Base-by-base conservation (phyloP, 306 rosid genomes). In the Gynostemma pentaphyllum region DNA sequence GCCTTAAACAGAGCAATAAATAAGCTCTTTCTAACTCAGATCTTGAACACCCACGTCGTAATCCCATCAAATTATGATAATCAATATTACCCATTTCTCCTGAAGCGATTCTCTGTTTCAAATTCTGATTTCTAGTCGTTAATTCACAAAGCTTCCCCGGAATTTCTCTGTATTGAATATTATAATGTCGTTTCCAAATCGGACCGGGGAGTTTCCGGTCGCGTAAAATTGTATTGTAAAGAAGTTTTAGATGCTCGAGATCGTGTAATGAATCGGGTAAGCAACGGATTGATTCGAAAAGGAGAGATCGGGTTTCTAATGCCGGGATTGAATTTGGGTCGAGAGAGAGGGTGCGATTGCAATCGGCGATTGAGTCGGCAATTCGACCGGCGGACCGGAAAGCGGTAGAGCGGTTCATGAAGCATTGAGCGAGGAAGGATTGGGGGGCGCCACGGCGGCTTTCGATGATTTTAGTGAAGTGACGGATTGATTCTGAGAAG, bases 171-270 rank as follows among this genome's bases (percentile, higher is more conserved):
- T 94, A 94, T 9, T 82, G 72, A 8, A 88, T 81, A 7, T 84
- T 82, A 63, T n/a, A n/a, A n/a, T 81, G 99, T 11, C 90, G 85
- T 73, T 88, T 88, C 99, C 97, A 94, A 0, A 79, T 86, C 0
- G 97, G 99, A 42, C 99, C 97, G 0, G 95, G 89, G 47, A 94
- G 94, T 54, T 86, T 88, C 7, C 95, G 78, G 30, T 94, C 97
- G 4, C 97, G 71, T 16, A 88, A 47, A 14, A 94, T 88, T 5
- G 99, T 15, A 46, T 94, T 94, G 82, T 94, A 94, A 70, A 94
- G 72, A 12, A 94, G 95, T 34, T 88, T 88, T 29, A 94, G 52
- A 71, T 94, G 99, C 68, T 94, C 97, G 0, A 94, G 80, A 68
- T 94, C 99, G 45, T 94, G 99, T 18, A 94, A 73, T 39, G 85